Base-by-base conservation (phyloP, 495 filamentous ascomycete genomes). In the Wilcoxina mikolae region DNA sequence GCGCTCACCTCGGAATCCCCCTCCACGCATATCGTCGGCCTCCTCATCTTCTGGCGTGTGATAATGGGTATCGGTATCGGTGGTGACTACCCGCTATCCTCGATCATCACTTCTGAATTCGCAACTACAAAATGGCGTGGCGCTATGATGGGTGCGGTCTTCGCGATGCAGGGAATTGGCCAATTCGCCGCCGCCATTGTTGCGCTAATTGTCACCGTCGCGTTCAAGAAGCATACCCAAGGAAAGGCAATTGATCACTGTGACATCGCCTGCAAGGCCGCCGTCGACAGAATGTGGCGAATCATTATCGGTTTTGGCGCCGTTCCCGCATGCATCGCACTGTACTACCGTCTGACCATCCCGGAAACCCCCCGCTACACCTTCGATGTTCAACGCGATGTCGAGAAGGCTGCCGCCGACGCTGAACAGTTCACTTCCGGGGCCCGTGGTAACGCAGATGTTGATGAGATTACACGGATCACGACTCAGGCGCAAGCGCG, bases 41-140 rank as follows among this genome's bases (percentile, higher is more conserved):
- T 89, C 52, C 74, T 93, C 42, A 78, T 89, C 65, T 94, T 94
- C 74, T 94, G 87, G 87, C 81, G 87, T 68, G 78, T 93, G 0
- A 64, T 94, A 5, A 87, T 90, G 80, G 82, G 83, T 31, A 72
- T 87, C 25, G 85, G 86, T 41, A 89, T 90, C 46, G 86, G 50
- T 39, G 85, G 85, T 57, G 88, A 93, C 67, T 91, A 90, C 62
- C 88, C 87, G 0, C 74, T 94, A 15, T 85, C 80, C 18, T 82
- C 82, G 15, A 82, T 93, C 64, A 94, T 93, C 58, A 89, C 83
- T 11, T 83, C 85, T 2, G 84, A 77, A 67, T 88, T 87, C 65
- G 85, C 84, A 20, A 86, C 82, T 3, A 89, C 84, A 45, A 82
- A 85, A 65, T 86, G 83, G 81, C 75, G 86, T 52, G 86, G 86